phyloP scores from a whole-genome alignment of 768 basidiomycete genomes.

The Jaapia argillacea region DNA sequence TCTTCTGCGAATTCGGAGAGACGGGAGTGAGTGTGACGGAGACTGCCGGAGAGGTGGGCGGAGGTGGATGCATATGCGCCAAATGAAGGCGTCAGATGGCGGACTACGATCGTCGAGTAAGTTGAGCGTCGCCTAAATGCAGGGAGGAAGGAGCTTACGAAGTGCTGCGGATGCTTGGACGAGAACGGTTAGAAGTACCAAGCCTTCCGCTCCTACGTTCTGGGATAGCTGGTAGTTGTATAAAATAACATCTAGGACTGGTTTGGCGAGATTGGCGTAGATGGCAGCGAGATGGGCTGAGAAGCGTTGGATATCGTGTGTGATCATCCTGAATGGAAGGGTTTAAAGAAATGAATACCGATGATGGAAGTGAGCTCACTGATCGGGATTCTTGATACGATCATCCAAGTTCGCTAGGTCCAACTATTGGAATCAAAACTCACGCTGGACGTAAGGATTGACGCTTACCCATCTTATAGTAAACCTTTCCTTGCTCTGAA shows the following conservation, averaged over 20 bases:
- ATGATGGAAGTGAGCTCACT: constrained; percentile 33
- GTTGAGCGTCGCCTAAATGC: background rate
- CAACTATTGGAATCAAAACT: background rate
- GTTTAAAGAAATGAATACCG: constrained; percentile 6
- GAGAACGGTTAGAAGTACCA: constrained; percentile 71
- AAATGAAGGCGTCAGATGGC: constrained; percentile 83
- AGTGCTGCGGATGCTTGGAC: constrained; percentile 80
- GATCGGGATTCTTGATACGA: constrained; percentile 91
- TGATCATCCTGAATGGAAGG: constrained; percentile 63
- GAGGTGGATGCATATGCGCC: constrained; percentile 85
- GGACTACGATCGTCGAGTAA: constrained; percentile 38
- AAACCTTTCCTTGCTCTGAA: constrained; percentile 67
- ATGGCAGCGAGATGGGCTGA: constrained; percentile 86
- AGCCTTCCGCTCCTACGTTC: constrained; percentile 91
- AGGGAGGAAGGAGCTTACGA: constrained; percentile 28
- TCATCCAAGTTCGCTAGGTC: constrained; percentile 83
- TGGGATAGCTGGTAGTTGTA: constrained; percentile 94
- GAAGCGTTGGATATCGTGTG: constrained; percentile 92
- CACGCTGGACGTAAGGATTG: background rate
- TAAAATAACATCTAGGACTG: constrained; percentile 81
- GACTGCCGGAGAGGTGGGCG: constrained; percentile 78
- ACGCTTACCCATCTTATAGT: constrained; percentile 80
- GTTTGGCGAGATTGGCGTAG: constrained; percentile 91
- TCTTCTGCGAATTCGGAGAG: constrained; percentile 86
- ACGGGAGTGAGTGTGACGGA: constrained; percentile 88